phyloP scores from a whole-genome alignment of 768 basidiomycete species.

The Chalciporus sphaerocephalus region DNA sequence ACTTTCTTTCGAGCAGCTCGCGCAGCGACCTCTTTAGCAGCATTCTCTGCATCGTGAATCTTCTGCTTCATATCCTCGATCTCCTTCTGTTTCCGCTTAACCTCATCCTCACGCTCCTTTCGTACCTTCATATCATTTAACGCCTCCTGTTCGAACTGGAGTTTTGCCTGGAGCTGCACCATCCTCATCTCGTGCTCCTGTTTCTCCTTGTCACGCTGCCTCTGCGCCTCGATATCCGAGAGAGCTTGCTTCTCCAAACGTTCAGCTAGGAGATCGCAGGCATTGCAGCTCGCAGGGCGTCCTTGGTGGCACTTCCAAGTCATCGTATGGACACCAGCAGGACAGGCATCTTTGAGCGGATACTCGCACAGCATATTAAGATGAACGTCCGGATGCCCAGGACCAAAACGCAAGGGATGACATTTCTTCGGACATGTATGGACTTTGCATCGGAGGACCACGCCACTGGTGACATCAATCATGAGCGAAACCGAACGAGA shows the following conservation, averaged over 20 bases:
- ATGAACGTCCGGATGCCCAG: conserved; percentile 30
- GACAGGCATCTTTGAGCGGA: conserved; percentile 38
- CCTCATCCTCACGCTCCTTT: conserved; percentile 44
- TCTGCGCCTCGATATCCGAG: conserved; percentile 39
- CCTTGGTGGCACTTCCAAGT: conserved; percentile 44
- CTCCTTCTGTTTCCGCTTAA: conserved; percentile 41
- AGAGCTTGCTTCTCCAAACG: conserved; percentile 39
- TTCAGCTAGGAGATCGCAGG: conserved; percentile 44
- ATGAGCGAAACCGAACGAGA: not conserved
- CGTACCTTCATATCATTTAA: conserved; percentile 36
- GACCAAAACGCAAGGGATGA: conserved; percentile 51
- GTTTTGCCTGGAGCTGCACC: conserved; percentile 40
- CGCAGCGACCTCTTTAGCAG: conserved; percentile 10
- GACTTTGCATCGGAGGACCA: conserved; percentile 12
- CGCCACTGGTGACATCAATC: conserved; percentile 2
- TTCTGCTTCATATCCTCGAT: conserved; percentile 33
- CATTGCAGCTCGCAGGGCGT: conserved; percentile 36
- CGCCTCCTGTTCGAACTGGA: conserved; percentile 30
- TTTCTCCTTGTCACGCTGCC: conserved; percentile 43
- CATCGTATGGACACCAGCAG: conserved; percentile 38
- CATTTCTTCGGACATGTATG: conserved; percentile 62
- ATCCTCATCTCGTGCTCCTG: conserved; percentile 39
- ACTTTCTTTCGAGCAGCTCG: conserved; percentile 2
- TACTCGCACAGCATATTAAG: conserved; percentile 40
- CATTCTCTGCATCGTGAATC: conserved; percentile 8